Conservation (phyloP, 805 yeast species). For the Candida coquimbonensis region DNA sequence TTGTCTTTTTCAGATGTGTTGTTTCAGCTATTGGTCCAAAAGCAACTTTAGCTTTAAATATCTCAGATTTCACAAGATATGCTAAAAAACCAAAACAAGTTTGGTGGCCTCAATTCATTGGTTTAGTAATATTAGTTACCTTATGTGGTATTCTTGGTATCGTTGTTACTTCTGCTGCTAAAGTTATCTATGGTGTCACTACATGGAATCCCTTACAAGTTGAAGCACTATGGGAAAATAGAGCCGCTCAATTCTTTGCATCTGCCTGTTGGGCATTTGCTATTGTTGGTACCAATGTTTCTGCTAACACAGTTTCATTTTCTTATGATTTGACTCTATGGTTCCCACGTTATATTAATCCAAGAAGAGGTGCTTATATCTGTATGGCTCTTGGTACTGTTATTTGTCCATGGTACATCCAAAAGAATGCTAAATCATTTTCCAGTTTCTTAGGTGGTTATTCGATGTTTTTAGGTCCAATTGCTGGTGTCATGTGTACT, state of each 20-base stretch:
- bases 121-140: constrained; percentile 23
- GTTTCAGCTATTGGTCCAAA: constrained; percentile 28
- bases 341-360: constrained; percentile 51
- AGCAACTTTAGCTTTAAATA: constrained; percentile 32
- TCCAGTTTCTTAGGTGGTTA: constrained; percentile 72
- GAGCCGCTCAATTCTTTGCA: constrained; percentile 20
- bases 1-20: constrained; percentile 22
- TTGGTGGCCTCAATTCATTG: constrained; percentile 27
- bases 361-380: constrained; percentile 55
- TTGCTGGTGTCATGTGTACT: constrained; percentile 60
- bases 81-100: constrained; percentile 25
- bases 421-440: constrained; percentile 53
- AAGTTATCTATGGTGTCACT: constrained; percentile 29
- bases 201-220: constrained; percentile 39
- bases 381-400: constrained; percentile 63
- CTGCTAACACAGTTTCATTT: constrained; percentile 56
- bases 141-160: constrained; percentile 27
- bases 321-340: constrained; percentile 52
- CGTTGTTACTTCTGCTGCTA: constrained; percentile 30
- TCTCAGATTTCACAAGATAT: constrained; percentile 33
- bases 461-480: constrained; percentile 70
- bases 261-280: constrained; percentile 19
- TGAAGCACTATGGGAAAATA: constrained; percentile 26
- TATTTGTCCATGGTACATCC: constrained; percentile 69
- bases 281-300: constrained; percentile 60